Evolutionary conservation across 148 eudicot genomes (phyloP).

Genomic region (Hydrangea macrophylla): DNA sequence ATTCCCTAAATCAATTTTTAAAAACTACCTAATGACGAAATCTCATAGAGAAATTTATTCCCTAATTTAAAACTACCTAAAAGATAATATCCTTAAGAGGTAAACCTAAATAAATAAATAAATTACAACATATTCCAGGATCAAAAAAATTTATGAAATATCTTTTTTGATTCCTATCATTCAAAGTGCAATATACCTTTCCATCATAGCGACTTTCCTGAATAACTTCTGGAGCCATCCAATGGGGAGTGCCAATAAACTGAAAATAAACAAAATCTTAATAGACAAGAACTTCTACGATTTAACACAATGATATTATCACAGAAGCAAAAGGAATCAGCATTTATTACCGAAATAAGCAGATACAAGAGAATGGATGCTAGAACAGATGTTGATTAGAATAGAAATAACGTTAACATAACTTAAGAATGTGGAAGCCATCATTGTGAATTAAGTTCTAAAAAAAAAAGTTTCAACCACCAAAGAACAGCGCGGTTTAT

Average conservation of each 20-base stretch:
- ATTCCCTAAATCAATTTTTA: no score
- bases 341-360: neutral
- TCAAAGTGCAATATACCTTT: conserved; percentile 54
- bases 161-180: no score
- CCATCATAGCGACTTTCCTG: conserved; percentile 99
- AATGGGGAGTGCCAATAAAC: conserved; percentile 99
- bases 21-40: no score
- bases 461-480: no score
- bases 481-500: no score
- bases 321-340: conserved; percentile 1
- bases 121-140: no score
- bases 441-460: no score
- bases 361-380: neutral
- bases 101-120: no score
- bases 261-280: conserved; percentile 28
- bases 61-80: no score
- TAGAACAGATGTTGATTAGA: neutral
- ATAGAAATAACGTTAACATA: neutral
- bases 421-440: neutral
- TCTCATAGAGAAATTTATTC: neutral
- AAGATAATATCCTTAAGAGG: no score
- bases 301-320: neutral
- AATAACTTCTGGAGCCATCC: conserved; percentile 99
- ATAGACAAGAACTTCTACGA: neutral
- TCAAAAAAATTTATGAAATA: no score